A percentile compares a stretch with the other conserved stretches of the same genome.
Conservation (phyloP, 208 protist species). For the Leishmania mexicana region DNA sequence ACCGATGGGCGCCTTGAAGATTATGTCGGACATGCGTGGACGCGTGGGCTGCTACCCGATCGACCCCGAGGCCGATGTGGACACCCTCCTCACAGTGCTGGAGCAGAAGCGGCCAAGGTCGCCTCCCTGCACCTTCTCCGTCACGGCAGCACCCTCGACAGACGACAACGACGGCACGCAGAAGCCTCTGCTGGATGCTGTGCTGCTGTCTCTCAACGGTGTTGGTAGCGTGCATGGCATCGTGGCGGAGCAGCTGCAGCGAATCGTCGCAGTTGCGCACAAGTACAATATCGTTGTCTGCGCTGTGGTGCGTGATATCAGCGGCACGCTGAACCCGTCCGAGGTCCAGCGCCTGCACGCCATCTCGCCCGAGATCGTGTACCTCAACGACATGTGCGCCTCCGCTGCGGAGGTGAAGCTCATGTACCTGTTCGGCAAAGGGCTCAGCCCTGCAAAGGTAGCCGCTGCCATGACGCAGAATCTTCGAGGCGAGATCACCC, state of each 20-base stretch:
- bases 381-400: slow-evolving; percentile 59
- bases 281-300: slow-evolving; percentile 39
- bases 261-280: slow-evolving; percentile 35
- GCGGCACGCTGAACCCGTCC: slow-evolving; percentile 36
- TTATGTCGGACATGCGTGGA: slow-evolving; percentile 56
- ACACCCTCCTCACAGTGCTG: slow-evolving; percentile 44
- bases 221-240: slow-evolving; percentile 37
- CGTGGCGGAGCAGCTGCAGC: slow-evolving; percentile 34
- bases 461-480: slow-evolving; percentile 47
- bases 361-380: slow-evolving; percentile 44
- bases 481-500: slow-evolving; percentile 69
- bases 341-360: slow-evolving; percentile 42
- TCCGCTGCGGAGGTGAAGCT: slow-evolving; percentile 68
- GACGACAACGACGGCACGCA: not conserved
- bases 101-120: slow-evolving; percentile 10
- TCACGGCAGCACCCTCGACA: not conserved
- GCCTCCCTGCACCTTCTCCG: not conserved
- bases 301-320: slow-evolving; percentile 42
- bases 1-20: slow-evolving; percentile 45
- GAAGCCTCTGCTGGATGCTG: slow-evolving; percentile 41
- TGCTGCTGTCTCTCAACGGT: slow-evolving; percentile 60
- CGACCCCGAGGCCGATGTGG: slow-evolving; percentile 52
- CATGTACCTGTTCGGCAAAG: slow-evolving; percentile 83
- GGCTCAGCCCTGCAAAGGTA: slow-evolving; percentile 39
- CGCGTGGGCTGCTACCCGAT: slow-evolving; percentile 50